Conservation (phyloP, 495 filamentous ascomycete genomes). For the Neurospora sp. region DNA sequence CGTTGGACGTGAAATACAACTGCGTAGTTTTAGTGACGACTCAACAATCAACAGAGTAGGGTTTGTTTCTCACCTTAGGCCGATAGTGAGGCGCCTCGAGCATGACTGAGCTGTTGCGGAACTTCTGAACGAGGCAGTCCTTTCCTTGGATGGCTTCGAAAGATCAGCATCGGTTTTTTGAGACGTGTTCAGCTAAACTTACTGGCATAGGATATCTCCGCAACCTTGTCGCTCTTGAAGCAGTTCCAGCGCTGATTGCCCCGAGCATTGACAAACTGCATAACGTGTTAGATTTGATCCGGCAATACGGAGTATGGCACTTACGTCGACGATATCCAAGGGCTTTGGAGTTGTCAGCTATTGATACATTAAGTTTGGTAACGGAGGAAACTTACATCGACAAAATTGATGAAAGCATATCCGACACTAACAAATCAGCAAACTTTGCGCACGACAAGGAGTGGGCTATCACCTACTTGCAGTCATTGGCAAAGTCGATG, state of each 20-base stretch:
- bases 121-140: conserved; percentile 84
- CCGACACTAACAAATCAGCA: conserved; percentile 60
- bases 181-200: conserved; percentile 25
- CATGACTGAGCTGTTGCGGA: conserved; percentile 95
- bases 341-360: conserved; percentile 41
- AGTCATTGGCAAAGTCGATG: conserved; percentile 83
- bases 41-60: background rate
- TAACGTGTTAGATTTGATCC: conserved; percentile 21
- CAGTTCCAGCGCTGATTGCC: conserved; percentile 71
- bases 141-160: conserved; percentile 74
- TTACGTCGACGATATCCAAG: conserved; percentile 61
- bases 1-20: conserved; percentile 42
- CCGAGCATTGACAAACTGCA: conserved; percentile 64
- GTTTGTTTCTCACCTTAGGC: conserved; percentile 54
- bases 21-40: conserved; percentile 16
- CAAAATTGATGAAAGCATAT: conserved; percentile 97
- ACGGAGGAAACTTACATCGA: conserved; percentile 47
- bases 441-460: background rate
- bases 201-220: conserved; percentile 92
- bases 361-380: background rate
- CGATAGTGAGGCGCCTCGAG: conserved; percentile 69
- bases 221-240: conserved; percentile 74
- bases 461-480: conserved; percentile 54
- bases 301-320: conserved; percentile 9
- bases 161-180: conserved; percentile 6